Conservation (phyloP, 148 eudicot species). For the Hydrangea macrophylla region DNA sequence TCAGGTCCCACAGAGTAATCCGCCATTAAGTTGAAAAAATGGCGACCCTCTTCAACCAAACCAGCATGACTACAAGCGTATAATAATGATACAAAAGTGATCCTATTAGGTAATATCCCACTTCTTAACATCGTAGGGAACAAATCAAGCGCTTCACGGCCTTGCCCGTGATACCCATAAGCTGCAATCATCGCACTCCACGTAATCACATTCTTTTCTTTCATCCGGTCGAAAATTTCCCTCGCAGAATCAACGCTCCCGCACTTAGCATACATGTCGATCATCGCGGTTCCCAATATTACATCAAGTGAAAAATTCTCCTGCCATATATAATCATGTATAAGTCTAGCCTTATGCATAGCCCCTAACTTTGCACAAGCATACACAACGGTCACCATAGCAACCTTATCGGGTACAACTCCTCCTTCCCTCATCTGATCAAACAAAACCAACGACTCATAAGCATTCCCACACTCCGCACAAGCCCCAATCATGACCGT, state of each 20-base stretch:
- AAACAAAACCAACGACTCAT: slow-evolving; percentile 21
- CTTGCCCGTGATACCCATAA: slow-evolving; percentile 28
- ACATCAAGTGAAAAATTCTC: slow-evolving; percentile 21
- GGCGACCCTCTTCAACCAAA: slow-evolving; percentile 21
- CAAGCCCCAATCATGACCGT: slow-evolving; percentile 32
- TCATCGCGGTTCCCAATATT: slow-evolving; percentile 20
- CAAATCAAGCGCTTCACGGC: slow-evolving; percentile 21
- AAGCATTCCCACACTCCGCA: slow-evolving; percentile 26
- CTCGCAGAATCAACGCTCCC: slow-evolving; percentile 27
- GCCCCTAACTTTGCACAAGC: slow-evolving; percentile 28
- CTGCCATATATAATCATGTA: slow-evolving; percentile 16
- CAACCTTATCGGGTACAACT: slow-evolving; percentile 19
- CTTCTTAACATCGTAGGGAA: slow-evolving; percentile 21
- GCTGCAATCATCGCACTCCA: slow-evolving; percentile 32
- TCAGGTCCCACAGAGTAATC: slow-evolving; percentile 15
- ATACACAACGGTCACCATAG: slow-evolving; percentile 27
- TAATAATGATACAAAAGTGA: slow-evolving; percentile 21
- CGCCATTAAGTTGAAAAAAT: slow-evolving; percentile 13
- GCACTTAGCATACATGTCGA: slow-evolving; percentile 39
- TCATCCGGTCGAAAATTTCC: slow-evolving; percentile 22
- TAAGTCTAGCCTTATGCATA: slow-evolving; percentile 19
- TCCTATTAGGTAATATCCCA: slow-evolving; percentile 20
- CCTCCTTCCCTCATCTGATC: slow-evolving; percentile 19
- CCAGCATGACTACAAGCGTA: slow-evolving; percentile 31
- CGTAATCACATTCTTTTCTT: slow-evolving; percentile 20